These are phyloP conservation scores for Turnera subulata DNA, from an alignment of 345 rosid species.

Conservation along the genomic window DNA sequence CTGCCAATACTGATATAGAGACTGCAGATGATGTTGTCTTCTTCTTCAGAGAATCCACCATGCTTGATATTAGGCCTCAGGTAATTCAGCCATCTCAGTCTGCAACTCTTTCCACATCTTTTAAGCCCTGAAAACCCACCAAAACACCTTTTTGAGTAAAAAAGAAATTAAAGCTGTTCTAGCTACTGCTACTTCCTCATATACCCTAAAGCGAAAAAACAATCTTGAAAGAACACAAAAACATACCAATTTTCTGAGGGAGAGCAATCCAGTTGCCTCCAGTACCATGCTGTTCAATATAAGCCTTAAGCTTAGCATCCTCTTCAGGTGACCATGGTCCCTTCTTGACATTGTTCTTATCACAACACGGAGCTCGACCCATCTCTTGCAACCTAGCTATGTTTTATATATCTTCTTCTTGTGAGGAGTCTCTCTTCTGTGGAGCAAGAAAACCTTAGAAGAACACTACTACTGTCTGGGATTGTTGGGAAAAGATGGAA, in stretches of 20 bases:
- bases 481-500: constrained; percentile 22
- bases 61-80: constrained; percentile 93
- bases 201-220: neutral
- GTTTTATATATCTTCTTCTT: neutral
- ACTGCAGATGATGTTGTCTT: constrained; percentile 92
- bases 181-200: neutral
- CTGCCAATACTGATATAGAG: constrained; percentile 98
- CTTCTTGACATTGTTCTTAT: constrained; percentile 84
- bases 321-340: constrained; percentile 99
- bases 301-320: constrained; percentile 86
- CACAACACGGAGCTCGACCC: constrained; percentile 99
- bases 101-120: constrained; percentile 98
- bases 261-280: constrained; percentile 99
- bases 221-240: neutral
- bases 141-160: too few species aligned
- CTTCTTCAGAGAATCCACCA: constrained; percentile 98
- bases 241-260: constrained; percentile 87
- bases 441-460: neutral
- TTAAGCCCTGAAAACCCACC: constrained; percentile 51
- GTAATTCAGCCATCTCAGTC: constrained; percentile 96
- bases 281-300: constrained; percentile 73
- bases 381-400: constrained; percentile 26
- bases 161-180: neutral
- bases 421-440: constrained; percentile 18
- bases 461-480: constrained; percentile 1